These are phyloP conservation scores for Myxozyma neotropica DNA, from an alignment of 805 yeast species.

Conservation along the genomic window DNA sequence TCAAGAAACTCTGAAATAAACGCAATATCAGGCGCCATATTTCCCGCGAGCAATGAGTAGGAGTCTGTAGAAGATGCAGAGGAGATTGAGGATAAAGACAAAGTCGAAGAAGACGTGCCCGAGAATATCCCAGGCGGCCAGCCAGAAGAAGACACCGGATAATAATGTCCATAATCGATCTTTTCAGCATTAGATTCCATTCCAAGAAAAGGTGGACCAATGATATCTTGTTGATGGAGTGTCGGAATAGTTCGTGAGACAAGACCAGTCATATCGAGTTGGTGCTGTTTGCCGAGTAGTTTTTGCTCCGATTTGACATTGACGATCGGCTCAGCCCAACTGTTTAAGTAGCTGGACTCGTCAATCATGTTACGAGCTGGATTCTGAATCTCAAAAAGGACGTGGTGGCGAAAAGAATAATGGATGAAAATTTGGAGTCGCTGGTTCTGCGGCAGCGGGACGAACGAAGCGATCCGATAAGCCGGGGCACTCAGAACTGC, in stretches of 20 bases:
- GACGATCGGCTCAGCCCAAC: neutral
- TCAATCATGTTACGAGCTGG: no score
- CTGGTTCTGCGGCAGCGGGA: neutral
- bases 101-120: neutral
- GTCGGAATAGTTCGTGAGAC: no score
- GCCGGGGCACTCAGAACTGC: neutral
- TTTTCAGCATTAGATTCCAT: neutral
- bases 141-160: neutral
- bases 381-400: no score
- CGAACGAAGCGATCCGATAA: neutral
- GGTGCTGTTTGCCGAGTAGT: no score
- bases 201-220: neutral
- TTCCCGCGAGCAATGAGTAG: no score
- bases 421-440: no score
- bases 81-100: slow-evolving; percentile 2
- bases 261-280: no score
- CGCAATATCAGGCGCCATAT: neutral
- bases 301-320: no score
- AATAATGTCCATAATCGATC: neutral
- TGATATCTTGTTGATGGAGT: no score
- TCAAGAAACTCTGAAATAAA: neutral
- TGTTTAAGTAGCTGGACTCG: no score
- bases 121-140: neutral
- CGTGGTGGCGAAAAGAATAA: no score
- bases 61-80: neutral